Conservation (phyloP, 345 rosid species). For the Populus alba region DNA sequence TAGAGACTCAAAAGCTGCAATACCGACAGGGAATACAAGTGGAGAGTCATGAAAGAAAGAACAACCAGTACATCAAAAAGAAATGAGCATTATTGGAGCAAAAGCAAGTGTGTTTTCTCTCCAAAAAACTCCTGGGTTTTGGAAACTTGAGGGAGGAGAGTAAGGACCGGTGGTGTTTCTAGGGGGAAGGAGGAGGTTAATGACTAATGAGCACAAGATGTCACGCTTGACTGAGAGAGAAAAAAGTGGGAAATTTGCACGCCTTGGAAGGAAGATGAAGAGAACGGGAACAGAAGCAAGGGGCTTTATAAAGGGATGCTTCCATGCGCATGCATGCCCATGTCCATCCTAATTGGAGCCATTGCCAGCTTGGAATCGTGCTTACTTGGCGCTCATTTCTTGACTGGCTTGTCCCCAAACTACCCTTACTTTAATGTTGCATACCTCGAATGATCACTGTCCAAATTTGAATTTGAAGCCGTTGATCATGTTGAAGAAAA, state of each 20-base stretch:
- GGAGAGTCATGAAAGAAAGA: neutral
- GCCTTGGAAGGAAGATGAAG: constrained; percentile 31
- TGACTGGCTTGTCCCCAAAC: neutral
- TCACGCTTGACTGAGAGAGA: constrained; percentile 5
- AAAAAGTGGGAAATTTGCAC: constrained; percentile 24
- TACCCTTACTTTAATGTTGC: constrained; percentile 4
- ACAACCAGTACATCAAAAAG: neutral
- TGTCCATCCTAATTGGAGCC: constrained; percentile 22
- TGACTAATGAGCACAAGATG: constrained; percentile 10
- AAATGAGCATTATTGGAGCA: neutral
- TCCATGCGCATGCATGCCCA: constrained; percentile 39
- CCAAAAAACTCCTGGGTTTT: neutral
- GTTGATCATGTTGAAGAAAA: constrained; percentile 19
- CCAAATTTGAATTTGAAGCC: constrained; percentile 32
- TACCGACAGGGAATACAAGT: neutral
- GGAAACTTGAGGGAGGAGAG: neutral
- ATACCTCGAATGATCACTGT: neutral
- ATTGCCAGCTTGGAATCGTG: constrained; percentile 31
- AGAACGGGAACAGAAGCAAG: constrained; percentile 22
- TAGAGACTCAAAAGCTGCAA: constrained; percentile 30
- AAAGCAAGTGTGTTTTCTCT: neutral
- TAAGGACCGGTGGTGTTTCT: neutral
- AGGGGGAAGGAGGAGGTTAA: neutral
- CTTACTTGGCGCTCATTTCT: constrained; percentile 24
- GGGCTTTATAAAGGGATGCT: constrained; percentile 33